Conservation (phyloP, 345 rosid species). For the Arabis alpina region DNA sequence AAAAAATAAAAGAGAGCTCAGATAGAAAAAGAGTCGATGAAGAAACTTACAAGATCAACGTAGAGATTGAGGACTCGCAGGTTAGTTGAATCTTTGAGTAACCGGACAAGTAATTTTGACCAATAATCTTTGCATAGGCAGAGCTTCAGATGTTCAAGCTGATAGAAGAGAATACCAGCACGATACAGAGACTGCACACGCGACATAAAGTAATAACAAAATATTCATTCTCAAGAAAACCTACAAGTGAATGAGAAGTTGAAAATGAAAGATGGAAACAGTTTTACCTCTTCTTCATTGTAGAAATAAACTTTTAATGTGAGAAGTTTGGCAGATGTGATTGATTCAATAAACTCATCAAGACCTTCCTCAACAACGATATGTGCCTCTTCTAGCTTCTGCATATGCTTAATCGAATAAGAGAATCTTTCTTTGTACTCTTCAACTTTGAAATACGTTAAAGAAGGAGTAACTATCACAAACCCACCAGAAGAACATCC, state of each 20-base stretch:
- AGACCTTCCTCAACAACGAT: not conserved
- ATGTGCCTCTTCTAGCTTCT: slow-evolving; percentile 1
- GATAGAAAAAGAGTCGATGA: not conserved
- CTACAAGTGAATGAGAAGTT: not conserved
- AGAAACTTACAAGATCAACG: not conserved
- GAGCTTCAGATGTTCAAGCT: slow-evolving; percentile 2
- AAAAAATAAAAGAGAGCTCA: not conserved
- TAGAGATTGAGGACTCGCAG: not conserved
- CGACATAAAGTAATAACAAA: not conserved
- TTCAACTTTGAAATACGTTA: not conserved
- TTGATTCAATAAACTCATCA: not conserved
- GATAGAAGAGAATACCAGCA: not conserved
- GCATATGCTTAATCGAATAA: not conserved
- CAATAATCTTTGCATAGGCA: not conserved
- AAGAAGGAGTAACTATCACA: slow-evolving; percentile 5
- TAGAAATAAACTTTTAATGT: not conserved
- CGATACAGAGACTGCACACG: not conserved
- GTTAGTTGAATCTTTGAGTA: slow-evolving; percentile 1
- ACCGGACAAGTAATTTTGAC: not conserved
- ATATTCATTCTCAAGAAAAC: not conserved
- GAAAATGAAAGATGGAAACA: not conserved
- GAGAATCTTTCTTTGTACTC: not conserved
- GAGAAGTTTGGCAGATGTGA: slow-evolving; percentile 6
- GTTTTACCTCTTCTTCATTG: not conserved
- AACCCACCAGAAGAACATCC: not conserved